Base-by-base conservation (phyloP, 2,329 filamentous ascomycete genomes). In the Sporothrix inflata region DNA sequence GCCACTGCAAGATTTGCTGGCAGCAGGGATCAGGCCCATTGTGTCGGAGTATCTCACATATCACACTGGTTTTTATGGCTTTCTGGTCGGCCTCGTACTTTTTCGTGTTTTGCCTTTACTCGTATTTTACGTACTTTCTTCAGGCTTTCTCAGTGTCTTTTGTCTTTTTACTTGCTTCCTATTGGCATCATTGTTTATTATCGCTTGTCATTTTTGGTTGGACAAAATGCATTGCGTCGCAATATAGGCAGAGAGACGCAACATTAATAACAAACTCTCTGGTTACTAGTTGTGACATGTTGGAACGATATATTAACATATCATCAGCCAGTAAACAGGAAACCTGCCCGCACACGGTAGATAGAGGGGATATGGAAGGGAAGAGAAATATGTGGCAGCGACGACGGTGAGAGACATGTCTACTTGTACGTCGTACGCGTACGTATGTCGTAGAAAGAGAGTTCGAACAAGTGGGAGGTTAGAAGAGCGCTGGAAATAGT, bases 1-100 rank as follows among this genome's bases (percentile, higher is more conserved):
- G 60, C 38, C 60, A 63, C 60, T 63, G 60, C 60, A 63, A 63
- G 63, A 49, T 66, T 49, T 66, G 63, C 63, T 66, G 42, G 45
- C 63, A 49, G 16, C 63, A 47, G 42, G 63, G 27, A 66, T 66
- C 63, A 49, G 40, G 42, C 63, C 6, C n/a, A 19, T 12, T 30
- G 12, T 11, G 11, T 42, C 57, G 38, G 38, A 42, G 11, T 9
- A 21, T 24, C 3, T 11, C 34, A 11, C 24, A 1, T 16, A 12
- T 3, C 16, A 60, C 14, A 60, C 57, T 42, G n/a, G 21, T 42
- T 21, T n/a, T 7, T 24, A 57, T 30, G 27, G 55, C 55, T 60
- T n/a, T 42, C 40, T 63, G 24, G 40, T 34, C 19, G 60, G 8
- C 16, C 61, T 34, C 24, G 40, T 66, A 47, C 21, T 66, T 66